phyloP scores from a whole-genome alignment of 306 rosid genomes.

The Cucurbita moschata region DNA sequence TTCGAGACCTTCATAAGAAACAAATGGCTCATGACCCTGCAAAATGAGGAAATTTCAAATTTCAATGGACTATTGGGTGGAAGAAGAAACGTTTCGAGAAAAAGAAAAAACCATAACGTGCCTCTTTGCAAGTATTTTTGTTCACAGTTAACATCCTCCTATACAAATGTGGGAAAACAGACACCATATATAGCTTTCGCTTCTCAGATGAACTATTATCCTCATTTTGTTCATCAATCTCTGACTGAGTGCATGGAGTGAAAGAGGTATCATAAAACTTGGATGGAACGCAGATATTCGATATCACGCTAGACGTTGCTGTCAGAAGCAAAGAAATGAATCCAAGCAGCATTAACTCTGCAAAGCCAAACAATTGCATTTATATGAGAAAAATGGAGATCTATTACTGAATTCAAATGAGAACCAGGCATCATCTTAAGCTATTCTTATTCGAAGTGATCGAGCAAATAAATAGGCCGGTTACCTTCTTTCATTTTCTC shows the following conservation, averaged over 20 bases:
- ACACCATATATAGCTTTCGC: slow-evolving; percentile 47
- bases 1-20: slow-evolving; percentile 89
- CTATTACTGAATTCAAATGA: not conserved
- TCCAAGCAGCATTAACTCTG: slow-evolving; percentile 99
- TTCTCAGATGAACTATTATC: slow-evolving; percentile 25
- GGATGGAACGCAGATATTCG: slow-evolving; percentile 79
- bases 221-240: slow-evolving; percentile 53
- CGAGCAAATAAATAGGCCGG: not conserved
- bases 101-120: slow-evolving; percentile 3
- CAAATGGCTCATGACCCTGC: slow-evolving; percentile 92
- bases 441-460: not conserved
- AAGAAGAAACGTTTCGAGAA: not conserved
- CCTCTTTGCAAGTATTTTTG: slow-evolving; percentile 59
- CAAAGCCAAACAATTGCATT: slow-evolving; percentile 8
- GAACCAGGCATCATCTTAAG: not conserved
- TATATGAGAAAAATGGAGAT: not conserved
- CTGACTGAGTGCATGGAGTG: slow-evolving; percentile 64
- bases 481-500: slow-evolving; percentile 99
- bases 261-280: slow-evolving; percentile 63
- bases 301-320: slow-evolving; percentile 78
- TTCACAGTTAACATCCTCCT: slow-evolving; percentile 47
- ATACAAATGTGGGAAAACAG: slow-evolving; percentile 27
- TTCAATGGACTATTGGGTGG: slow-evolving; percentile 4
- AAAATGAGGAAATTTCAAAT: slow-evolving; percentile 6
- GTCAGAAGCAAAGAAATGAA: slow-evolving; percentile 93